Base-by-base conservation (phyloP, 805 yeast species). In the Middelhovenomyces tepae region DNA sequence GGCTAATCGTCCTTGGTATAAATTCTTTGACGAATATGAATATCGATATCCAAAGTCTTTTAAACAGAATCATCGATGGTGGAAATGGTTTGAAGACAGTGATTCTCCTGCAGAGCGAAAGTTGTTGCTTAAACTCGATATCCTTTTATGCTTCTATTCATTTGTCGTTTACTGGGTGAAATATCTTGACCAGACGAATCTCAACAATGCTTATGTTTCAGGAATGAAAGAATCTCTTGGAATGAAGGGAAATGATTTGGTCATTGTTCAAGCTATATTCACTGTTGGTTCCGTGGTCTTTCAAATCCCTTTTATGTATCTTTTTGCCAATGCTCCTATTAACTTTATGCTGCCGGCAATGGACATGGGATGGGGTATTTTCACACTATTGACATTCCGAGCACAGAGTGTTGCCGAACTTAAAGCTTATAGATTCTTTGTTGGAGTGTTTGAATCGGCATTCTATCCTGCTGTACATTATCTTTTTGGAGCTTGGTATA, bases 401-500 rank as follows among this genome's bases (percentile, higher is more conserved):
- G 74, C 66, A 28, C 62, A 65, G 15, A 62, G 59, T 7, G 69
- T 70, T 10, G 55, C 60, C 2, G 72, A 71, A 31, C 56, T 82
- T 23, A 69, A 73, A 51, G 84, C 71, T 1, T 55, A 75, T 27
- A 58, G 91, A 32, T 80, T 80, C 46, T 64, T 80, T 25, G 64
- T 79, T 37, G 87, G 81, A 24, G 69, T 72, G 1, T 74, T 75
- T 50, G 91, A 83, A 51, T 73, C 82, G 3, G 73, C 78, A n/a
- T 70, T 64, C 45, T 65, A 72, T 57, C 80, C 85, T 4, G 74
- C 57, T 1, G 50, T 53, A 16, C 48, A 50, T 34, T 51, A 50
- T 24, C 35, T 51, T 17, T 42, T 50, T 43, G 84, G 82, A 13
- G 63, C 72, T 15, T 75, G 71, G 68, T 73, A 72, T 52, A 63